These are phyloP conservation scores for Herpetomonas muscarum DNA, from an alignment of 208 protist species.

Conservation along the genomic window DNA sequence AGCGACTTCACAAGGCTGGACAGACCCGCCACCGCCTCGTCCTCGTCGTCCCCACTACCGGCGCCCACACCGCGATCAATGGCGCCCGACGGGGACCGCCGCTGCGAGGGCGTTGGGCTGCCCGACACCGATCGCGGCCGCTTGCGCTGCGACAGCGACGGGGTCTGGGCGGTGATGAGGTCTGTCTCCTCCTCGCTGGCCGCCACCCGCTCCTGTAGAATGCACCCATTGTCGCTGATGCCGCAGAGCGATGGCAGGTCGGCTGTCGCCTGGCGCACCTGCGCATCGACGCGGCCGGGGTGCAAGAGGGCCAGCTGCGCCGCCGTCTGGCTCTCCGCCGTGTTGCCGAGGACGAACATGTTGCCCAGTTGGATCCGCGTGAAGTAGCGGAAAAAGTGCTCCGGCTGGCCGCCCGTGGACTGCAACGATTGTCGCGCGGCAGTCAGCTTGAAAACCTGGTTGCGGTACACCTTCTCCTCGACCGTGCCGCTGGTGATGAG, in stretches of 20 bases:
- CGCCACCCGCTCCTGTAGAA: conserved; percentile 41
- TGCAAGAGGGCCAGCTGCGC: conserved; percentile 59
- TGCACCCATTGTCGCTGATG: conserved; percentile 69
- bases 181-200: conserved; percentile 10
- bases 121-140: too few relatives aligned
- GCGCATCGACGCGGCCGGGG: conserved; percentile 25
- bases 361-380: conserved; percentile 73
- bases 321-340: conserved; percentile 54
- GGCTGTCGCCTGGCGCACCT: conserved; percentile 10
- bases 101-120: too few relatives aligned
- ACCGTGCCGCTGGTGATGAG: conserved; percentile 95
- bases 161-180: neutral
- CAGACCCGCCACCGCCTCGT: too few relatives aligned
- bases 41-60: too few relatives aligned
- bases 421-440: conserved; percentile 44
- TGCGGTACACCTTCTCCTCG: conserved; percentile 98
- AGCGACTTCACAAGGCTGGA: too few relatives aligned
- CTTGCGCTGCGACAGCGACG: neutral
- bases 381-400: conserved; percentile 73
- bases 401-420: neutral
- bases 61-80: too few relatives aligned
- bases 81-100: too few relatives aligned
- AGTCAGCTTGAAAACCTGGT: conserved; percentile 95
- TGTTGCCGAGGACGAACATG: conserved; percentile 69
- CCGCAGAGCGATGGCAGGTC: conserved; percentile 39